A percentile compares a stretch with the other conserved stretches of the same genome.
These are phyloP conservation scores for Eutrema yunnanense DNA, from an alignment of 345 rosid genomes.

Conservation along the genomic window DNA sequence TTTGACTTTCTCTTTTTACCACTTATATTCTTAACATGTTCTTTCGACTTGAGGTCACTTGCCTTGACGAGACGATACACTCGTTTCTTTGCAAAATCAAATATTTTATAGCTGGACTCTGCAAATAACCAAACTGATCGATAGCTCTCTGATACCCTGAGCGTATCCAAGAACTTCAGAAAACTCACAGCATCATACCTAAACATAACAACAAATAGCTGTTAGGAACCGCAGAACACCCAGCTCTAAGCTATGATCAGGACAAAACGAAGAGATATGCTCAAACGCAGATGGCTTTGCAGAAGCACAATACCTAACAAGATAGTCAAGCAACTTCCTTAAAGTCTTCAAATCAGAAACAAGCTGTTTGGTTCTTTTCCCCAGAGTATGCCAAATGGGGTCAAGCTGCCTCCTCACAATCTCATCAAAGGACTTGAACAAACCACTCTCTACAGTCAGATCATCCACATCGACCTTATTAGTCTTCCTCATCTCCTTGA, in stretches of 20 bases:
- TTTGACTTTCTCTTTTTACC: constrained; percentile 65
- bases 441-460: constrained; percentile 88
- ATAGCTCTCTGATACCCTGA: constrained; percentile 91
- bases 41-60: constrained; percentile 42
- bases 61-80: constrained; percentile 61
- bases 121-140: constrained; percentile 99
- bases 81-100: constrained; percentile 94
- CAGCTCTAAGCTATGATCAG: background rate
- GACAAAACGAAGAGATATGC: background rate
- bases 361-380: constrained; percentile 91
- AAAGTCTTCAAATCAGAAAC: constrained; percentile 97
- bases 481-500: constrained; percentile 96
- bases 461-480: constrained; percentile 96
- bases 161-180: constrained; percentile 94
- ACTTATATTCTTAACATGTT: constrained; percentile 32
- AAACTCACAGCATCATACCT: constrained; percentile 99
- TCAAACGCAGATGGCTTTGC: background rate
- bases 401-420: constrained; percentile 91
- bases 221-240: constrained; percentile 1
- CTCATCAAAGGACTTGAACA: constrained; percentile 99
- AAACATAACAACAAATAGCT: background rate
- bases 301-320: constrained; percentile 58
- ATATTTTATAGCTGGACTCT: constrained; percentile 92
- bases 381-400: constrained; percentile 95
- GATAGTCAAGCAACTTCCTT: constrained; percentile 92